phyloP scores from a whole-genome alignment of 257 asterid genomes.

The Solanum sitiens region DNA sequence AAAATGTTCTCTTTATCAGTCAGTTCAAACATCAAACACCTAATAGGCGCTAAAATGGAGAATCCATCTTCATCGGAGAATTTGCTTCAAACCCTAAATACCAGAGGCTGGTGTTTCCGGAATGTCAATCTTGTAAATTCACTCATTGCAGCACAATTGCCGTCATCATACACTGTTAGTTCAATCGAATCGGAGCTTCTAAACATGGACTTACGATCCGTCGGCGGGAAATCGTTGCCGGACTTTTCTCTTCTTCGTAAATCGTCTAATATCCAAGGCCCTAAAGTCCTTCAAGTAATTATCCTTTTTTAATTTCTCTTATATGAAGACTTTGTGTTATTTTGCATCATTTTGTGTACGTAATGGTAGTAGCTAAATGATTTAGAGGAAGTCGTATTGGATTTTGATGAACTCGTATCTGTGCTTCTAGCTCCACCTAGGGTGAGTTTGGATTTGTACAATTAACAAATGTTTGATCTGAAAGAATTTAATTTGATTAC shows the following conservation, averaged over 20 bases:
- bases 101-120: constrained; percentile 65
- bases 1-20: no score
- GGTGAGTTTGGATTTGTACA: not conserved
- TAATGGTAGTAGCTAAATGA: not conserved
- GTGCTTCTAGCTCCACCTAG: not conserved
- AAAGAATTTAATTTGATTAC: not conserved
- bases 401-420: not conserved
- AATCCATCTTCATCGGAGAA: constrained; percentile 18
- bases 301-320: not conserved
- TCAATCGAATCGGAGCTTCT: constrained; percentile 59
- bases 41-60: constrained; percentile 30
- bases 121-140: constrained; percentile 30
- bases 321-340: not conserved
- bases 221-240: constrained; percentile 70
- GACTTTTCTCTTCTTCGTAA: constrained; percentile 41
- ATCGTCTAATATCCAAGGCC: constrained; percentile 50
- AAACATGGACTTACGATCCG: constrained; percentile 56
- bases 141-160: constrained; percentile 25
- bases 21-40: constrained; percentile 15
- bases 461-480: not conserved
- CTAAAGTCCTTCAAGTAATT: constrained; percentile 66
- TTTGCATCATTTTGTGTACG: not conserved
- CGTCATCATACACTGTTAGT: constrained; percentile 27
- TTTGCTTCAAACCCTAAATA: constrained; percentile 27
- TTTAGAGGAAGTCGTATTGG: not conserved